Base-by-base conservation (phyloP, 2,329 filamentous ascomycete genomes). In the Lachnellula cervina region DNA sequence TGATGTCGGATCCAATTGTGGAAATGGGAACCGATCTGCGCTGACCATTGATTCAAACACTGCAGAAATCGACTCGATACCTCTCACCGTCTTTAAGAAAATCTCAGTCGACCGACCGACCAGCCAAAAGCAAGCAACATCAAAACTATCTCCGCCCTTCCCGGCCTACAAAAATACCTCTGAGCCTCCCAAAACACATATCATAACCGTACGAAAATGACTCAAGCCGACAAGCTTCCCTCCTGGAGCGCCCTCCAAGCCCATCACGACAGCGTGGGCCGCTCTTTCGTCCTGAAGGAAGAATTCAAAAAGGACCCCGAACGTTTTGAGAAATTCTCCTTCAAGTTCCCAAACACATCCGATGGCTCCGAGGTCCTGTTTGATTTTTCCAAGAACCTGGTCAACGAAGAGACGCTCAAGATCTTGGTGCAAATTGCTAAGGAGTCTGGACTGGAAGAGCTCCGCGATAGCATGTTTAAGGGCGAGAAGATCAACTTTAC, bases 401-500 rank as follows among this genome's bases (percentile, higher is more conserved):
- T 97, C 68, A 94, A 88, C 60, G 89, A 96, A 66, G 92, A 97
- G 76, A 97, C 93, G 4, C 79, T 97, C 51, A 80, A 87, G 63
- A 81, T 96, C 49, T 83, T 99, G 52, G 80, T 95, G 68, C 87
- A 96, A 78, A 85, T 99, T 28, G 94, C 94, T 61, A 87, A 92
- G 76, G 89, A 97, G 77, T 91, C 93, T 63, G 87, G 87, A 64
- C 75, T 99, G 40, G 92, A 96, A 80, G 83, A 95, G 79, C 89
- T 97, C 72, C 88, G 94, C 62, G 93, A 99, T 83, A 86, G 87
- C 70, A 96, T 99, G 92, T 99, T 99, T 76, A 86, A 85, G 56
- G 94, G 94, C 66, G 90, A 97, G 71, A 93, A 95, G 82, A 97
- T 99, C 81, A 99, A 99, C 83, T 97, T 97, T 78, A 99, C 94